Base-by-base conservation (phyloP, 371 early-diverging fungal genomes). In the Rhizomucor pusillus region DNA sequence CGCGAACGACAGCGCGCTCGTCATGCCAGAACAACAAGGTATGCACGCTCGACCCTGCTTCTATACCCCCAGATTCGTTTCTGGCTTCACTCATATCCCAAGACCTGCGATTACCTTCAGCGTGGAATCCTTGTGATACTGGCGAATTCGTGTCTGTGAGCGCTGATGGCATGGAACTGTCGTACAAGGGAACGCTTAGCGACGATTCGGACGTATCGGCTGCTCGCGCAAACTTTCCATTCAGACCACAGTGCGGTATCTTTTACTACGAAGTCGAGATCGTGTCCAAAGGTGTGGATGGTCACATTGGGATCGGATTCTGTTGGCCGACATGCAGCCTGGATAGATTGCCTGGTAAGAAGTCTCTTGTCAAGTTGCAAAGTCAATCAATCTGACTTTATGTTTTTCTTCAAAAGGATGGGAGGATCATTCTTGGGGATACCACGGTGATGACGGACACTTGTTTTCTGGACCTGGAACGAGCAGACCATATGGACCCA, bases 381-480 rank as follows among this genome's bases (percentile, higher is more conserved):
- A n/a, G n/a, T n/a, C n/a, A n/a, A n/a, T n/a, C n/a, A n/a, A n/a
- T n/a, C n/a, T n/a, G n/a, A n/a, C n/a, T n/a, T n/a, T n/a, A n/a
- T n/a, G n/a, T n/a, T n/a, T n/a, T n/a, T n/a, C n/a, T n/a, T n/a
- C n/a, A n/a, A 25, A 52, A 85, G 90, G 91, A 5, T 89, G 85
- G 85, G 91, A 91, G 46, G 54, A 65, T 5, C 62, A 81, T 54
- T 88, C 90, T 9, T 92, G 88, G 87, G 91, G 91, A 3, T 93
- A 90, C 68, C 92, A 91, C 56, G 90, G 93, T 20, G 93, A 95
- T 66, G 93, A 94, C 63, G 98, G 98, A 9, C 69, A 88, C 45
- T 52, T 73, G 22, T 92, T 91, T 60, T 82, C 88, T 45, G 60
- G 62, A 40, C 78, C 84, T 11, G 90, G 90, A 7, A 81, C 79